Evolutionary conservation across 345 rosid genomes (phyloP).

Genomic region (Pistacia atlantica): DNA sequence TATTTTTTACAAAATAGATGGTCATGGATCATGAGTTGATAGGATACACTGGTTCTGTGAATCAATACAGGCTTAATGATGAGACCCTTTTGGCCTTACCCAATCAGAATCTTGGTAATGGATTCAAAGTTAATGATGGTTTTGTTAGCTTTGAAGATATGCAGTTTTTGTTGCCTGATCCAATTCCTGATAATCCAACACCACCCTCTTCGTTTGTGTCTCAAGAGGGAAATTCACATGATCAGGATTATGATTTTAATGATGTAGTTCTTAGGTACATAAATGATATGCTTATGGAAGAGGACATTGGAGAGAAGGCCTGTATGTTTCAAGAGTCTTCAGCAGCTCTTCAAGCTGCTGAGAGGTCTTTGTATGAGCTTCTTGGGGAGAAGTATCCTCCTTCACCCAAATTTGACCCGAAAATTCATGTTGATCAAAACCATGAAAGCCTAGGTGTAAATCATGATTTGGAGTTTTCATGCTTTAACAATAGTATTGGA

Average conservation of each 20-base stretch:
- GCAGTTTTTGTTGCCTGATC: constrained; percentile 26
- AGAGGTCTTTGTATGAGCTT: constrained; percentile 61
- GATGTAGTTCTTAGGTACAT: constrained; percentile 62
- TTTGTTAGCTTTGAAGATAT: constrained; percentile 8
- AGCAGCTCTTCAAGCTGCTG: constrained; percentile 61
- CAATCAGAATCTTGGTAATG: constrained; percentile 20
- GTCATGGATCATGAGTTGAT: constrained; percentile 42
- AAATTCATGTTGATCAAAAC: constrained; percentile 13
- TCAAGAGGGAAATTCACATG: constrained; percentile 33
- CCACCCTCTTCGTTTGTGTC: background rate
- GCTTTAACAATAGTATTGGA: constrained; percentile 14
- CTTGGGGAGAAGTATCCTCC: constrained; percentile 60
- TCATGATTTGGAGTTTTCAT: constrained; percentile 17
- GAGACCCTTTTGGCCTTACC: constrained; percentile 19
- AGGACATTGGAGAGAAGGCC: constrained; percentile 58
- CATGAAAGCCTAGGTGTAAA: constrained; percentile 22
- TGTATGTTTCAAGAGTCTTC: constrained; percentile 60
- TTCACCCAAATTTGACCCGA: constrained; percentile 14
- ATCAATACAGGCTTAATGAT: constrained; percentile 24
- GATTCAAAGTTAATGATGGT: constrained; percentile 7
- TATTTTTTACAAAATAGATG: constrained; percentile 16
- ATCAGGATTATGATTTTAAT: constrained; percentile 51
- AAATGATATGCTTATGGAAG: constrained; percentile 63
- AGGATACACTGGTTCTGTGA: constrained; percentile 31
- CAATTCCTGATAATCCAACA: background rate